Conservation (phyloP, 441 rosid species). For the Capsella rubella region DNA sequence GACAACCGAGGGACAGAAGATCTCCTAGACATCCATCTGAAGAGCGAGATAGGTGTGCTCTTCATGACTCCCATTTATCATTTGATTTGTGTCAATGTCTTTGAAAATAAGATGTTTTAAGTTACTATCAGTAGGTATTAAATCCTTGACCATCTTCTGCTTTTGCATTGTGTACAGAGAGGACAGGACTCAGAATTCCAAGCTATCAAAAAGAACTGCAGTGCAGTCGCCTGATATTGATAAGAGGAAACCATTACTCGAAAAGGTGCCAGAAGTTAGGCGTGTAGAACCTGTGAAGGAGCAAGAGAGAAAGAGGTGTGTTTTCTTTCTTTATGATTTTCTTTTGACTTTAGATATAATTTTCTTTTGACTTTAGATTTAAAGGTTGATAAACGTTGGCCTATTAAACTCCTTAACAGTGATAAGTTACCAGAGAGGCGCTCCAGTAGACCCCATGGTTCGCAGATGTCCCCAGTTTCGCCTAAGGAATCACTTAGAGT, state of each 20-base stretch:
- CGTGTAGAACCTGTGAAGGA: conserved; percentile 36
- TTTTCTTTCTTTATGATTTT: conserved; percentile 27
- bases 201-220: conserved; percentile 45
- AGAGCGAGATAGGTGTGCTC: conserved; percentile 60
- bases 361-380: conserved; percentile 20
- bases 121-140: conserved; percentile 3
- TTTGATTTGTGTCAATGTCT: conserved; percentile 17
- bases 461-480: conserved; percentile 51
- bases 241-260: conserved; percentile 50
- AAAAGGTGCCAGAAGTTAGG: conserved; percentile 45
- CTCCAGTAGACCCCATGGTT: conserved; percentile 47
- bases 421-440: conserved; percentile 54
- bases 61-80: conserved; percentile 8
- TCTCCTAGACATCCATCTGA: conserved; percentile 54
- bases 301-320: conserved; percentile 61
- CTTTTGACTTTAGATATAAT: conserved; percentile 15
- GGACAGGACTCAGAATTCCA: conserved; percentile 46
- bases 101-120: background rate
- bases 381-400: conserved; percentile 14
- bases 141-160: conserved; percentile 23
- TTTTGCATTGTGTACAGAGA: conserved; percentile 39
- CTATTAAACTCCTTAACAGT: conserved; percentile 51
- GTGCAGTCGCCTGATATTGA: conserved; percentile 44
- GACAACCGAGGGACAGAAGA: conserved; percentile 43
- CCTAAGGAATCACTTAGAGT: conserved; percentile 49